Percentiles rank a stretch among this genome's conserved stretches.
phyloP scores from a whole-genome alignment of 2,329 filamentous ascomycete genomes.

The Corynespora cassiicola region DNA sequence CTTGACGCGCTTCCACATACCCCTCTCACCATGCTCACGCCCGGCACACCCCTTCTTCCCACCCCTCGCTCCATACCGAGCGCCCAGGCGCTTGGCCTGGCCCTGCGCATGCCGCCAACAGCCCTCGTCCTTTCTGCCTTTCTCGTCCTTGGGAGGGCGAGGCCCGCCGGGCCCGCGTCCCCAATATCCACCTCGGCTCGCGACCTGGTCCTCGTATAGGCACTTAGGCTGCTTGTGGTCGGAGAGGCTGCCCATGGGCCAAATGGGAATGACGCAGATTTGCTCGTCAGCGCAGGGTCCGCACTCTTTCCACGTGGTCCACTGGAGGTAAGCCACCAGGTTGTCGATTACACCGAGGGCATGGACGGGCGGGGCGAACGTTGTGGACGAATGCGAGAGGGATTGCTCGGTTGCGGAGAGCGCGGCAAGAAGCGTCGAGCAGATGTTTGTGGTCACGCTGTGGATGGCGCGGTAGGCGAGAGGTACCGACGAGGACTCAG shows the following conservation, averaged over 20 bases:
- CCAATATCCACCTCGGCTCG: constrained; percentile 28
- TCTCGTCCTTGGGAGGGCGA: background rate
- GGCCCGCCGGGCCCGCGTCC: constrained; percentile 9
- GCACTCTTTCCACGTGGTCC: constrained; percentile 67
- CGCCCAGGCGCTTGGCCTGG: too few relatives aligned
- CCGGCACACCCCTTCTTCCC: background rate
- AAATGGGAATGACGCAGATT: constrained; percentile 68
- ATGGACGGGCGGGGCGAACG: constrained; percentile 15
- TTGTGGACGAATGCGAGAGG: constrained; percentile 10
- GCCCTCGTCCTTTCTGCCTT: background rate
- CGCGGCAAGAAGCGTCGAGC: constrained; percentile 38
- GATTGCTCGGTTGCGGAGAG: constrained; percentile 17
- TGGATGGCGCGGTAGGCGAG: constrained; percentile 40
- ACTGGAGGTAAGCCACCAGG: constrained; percentile 60
- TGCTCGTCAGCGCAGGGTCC: constrained; percentile 60
- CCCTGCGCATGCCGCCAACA: background rate
- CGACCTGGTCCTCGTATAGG: constrained; percentile 14
- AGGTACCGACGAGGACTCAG: constrained; percentile 12
- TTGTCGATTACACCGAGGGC: constrained; percentile 42
- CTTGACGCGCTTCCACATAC: constrained; percentile 1
- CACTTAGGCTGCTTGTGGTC: constrained; percentile 62
- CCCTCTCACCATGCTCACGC: constrained; percentile 1
- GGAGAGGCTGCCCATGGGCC: constrained; percentile 63
- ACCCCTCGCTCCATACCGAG: background rate
- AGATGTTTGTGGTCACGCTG: constrained; percentile 38